A percentile compares a stretch with the other conserved stretches of the same genome.
Evolutionary conservation across 768 basidiomycete species (phyloP).

Genomic region (Tulasnella sp.): DNA sequence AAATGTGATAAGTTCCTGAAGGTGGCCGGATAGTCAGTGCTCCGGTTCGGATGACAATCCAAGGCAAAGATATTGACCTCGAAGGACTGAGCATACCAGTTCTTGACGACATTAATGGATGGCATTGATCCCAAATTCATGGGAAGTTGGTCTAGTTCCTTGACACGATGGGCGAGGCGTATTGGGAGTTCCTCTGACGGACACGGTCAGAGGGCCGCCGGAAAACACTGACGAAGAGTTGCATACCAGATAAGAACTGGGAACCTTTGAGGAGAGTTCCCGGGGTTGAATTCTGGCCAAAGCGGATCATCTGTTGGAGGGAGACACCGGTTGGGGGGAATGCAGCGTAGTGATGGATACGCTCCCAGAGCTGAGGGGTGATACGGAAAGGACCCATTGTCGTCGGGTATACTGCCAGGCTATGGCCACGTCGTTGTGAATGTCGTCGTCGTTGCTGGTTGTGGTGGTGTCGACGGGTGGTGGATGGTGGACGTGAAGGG

Average conservation of each 20-base stretch:
- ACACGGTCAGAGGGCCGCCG: not conserved
- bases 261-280: conserved; percentile 90
- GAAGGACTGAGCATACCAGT: conserved; percentile 99
- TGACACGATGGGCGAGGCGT: conserved; percentile 89
- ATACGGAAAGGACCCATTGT: conserved; percentile 54
- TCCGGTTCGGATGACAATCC: not conserved
- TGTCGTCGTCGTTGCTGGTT: not conserved
- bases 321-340: conserved; percentile 95
- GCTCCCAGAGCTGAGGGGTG: conserved; percentile 76
- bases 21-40: not conserved
- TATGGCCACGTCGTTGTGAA: not conserved
- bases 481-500: not conserved
- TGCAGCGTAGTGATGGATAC: conserved; percentile 83
- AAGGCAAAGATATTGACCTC: conserved; percentile 57
- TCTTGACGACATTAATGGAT: conserved; percentile 88
- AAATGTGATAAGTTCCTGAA: conserved; percentile 83
- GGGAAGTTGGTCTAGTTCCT: conserved; percentile 91
- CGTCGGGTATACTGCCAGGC: not conserved
- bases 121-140: conserved; percentile 89
- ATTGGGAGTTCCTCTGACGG: conserved; percentile 85
- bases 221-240: conserved; percentile 31
- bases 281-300: conserved; percentile 93
- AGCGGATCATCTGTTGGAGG: conserved; percentile 95
- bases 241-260: conserved; percentile 74
- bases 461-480: not conserved